Evolutionary conservation across 352 stramenopile species (phyloP).

Genomic region (Globisporangium iwayamae): DNA sequence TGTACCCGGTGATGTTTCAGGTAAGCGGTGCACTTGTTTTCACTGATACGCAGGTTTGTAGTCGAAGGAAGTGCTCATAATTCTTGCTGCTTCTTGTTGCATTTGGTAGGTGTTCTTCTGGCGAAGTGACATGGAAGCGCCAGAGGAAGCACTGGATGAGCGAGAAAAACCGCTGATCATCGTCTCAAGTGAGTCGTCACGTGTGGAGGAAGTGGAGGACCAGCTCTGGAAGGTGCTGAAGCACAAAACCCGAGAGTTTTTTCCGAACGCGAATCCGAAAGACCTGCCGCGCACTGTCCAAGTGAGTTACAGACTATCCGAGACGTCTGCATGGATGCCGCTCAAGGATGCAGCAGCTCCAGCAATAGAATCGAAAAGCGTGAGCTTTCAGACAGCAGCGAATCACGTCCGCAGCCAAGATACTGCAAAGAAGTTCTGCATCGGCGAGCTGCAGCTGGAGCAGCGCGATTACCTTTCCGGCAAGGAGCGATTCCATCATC

Average conservation of each 20-base stretch:
- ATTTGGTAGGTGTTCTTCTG: slow-evolving; percentile 33
- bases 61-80: not conserved
- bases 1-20: slow-evolving; percentile 74
- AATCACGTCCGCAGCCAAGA: slow-evolving; percentile 5
- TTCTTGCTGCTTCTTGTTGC: slow-evolving; percentile 1
- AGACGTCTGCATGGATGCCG: slow-evolving; percentile 37
- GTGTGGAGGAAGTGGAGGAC: slow-evolving; percentile 38
- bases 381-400: slow-evolving; percentile 10
- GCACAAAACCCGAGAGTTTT: slow-evolving; percentile 30
- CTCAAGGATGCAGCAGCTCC: slow-evolving; percentile 27
- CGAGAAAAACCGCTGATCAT: slow-evolving; percentile 41
- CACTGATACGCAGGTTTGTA: not conserved
- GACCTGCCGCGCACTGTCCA: slow-evolving; percentile 34
- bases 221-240: slow-evolving; percentile 40
- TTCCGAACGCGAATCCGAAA: slow-evolving; percentile 27
- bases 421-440: slow-evolving; percentile 6
- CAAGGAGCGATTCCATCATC: slow-evolving; percentile 54
- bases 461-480: slow-evolving; percentile 48
- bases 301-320: slow-evolving; percentile 43
- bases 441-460: slow-evolving; percentile 57
- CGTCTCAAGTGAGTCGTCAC: slow-evolving; percentile 30
- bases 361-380: not conserved
- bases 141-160: slow-evolving; percentile 23
- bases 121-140: slow-evolving; percentile 29
- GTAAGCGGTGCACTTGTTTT: slow-evolving; percentile 3